Evolutionary conservation across 768 basidiomycete genomes (phyloP), one percentile per base, ranked within the genome.

Genomic region (Royoungia palumana): DNA sequence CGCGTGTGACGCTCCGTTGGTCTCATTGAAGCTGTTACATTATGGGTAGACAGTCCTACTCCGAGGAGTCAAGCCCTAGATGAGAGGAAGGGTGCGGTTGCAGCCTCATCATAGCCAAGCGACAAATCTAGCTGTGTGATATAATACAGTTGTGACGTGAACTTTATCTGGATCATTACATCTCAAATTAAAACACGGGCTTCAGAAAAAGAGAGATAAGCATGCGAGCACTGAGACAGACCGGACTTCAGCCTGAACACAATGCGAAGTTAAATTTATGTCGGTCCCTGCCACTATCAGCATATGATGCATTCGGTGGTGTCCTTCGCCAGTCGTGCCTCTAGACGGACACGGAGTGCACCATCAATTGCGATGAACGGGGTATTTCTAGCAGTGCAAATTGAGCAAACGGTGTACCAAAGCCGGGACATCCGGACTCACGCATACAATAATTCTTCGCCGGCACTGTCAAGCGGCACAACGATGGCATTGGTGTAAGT

Each of bases 361-460:
- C 75, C 78, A 44, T 80, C 78, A 1, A 59, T 40, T 0, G 68
- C 70, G 21, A 79, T 74, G 54, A 75, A 80, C 1, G 75, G 70
- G 13, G 70, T 78, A 20, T 73, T 74, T 2, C 75, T 77, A 35
- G 37, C 5, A 16, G 44, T 3, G 6, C 24, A 10, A 12, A 30
- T n/a, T 53, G 10, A 54, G 47, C 8, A 28, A 35, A 20, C 6
- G 21, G 5, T 2, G 12, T 25, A 34, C 11, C 22, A 21, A 36
- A 17, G 13, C 13, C 3, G n/a, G 1, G 25, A 10, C 6, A 19
- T n/a, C 7, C 3, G 21, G 2, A 71, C 81, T 63, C 46, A 83
- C 82, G 73, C 71, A 45, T 79, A 80, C 43, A 78, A 74, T 6
- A 84, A 57, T 46, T 77, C 76, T 1, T 69, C 61, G 2, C 81